Percentiles rank a stretch among this genome's conserved stretches.
Evolutionary conservation across 2,329 filamentous ascomycete species (phyloP).

Genomic region (Exophiala aquamarina): DNA sequence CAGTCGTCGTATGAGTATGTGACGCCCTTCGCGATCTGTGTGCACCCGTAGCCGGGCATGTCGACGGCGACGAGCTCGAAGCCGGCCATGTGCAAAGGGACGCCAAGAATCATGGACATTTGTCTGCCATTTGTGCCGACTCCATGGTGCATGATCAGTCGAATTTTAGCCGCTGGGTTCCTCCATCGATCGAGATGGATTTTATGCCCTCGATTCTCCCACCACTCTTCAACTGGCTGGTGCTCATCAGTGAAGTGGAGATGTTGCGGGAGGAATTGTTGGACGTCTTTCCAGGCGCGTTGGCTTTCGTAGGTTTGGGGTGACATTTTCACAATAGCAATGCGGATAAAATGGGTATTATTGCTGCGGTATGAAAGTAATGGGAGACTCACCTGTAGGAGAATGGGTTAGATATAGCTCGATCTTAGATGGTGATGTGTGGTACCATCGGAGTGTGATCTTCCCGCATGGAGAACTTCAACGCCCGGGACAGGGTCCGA

Average conservation of each 20-base stretch:
- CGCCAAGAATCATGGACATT: slow-evolving; percentile 2
- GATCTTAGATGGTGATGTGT: not conserved
- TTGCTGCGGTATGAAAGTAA: not conserved
- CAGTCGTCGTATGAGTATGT: slow-evolving; percentile 4
- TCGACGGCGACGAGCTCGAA: slow-evolving; percentile 3
- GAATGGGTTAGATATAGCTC: not conserved
- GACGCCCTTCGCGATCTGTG: not conserved
- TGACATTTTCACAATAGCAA: not conserved
- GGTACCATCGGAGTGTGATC: too few species aligned
- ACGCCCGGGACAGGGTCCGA: too few species aligned
- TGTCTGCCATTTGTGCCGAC: slow-evolving; percentile 3
- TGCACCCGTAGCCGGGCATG: slow-evolving; percentile 3
- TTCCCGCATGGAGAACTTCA: too few species aligned
- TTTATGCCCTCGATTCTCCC: not conserved
- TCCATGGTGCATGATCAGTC: not conserved
- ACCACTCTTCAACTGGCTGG: not conserved
- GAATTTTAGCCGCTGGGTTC: not conserved
- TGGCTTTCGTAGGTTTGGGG: slow-evolving; percentile 1
- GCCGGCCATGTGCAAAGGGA: not conserved
- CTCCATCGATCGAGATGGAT: slow-evolving; percentile 4
- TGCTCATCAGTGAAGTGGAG: not conserved
- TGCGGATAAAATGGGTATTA: not conserved
- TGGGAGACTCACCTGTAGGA: not conserved
- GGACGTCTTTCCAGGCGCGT: slow-evolving; percentile 1
- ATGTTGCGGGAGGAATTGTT: slow-evolving; percentile 1